Conservation (phyloP, 2,329 filamentous ascomycete genomes). For the Ophiocordyceps camponoti-saundersi region DNA sequence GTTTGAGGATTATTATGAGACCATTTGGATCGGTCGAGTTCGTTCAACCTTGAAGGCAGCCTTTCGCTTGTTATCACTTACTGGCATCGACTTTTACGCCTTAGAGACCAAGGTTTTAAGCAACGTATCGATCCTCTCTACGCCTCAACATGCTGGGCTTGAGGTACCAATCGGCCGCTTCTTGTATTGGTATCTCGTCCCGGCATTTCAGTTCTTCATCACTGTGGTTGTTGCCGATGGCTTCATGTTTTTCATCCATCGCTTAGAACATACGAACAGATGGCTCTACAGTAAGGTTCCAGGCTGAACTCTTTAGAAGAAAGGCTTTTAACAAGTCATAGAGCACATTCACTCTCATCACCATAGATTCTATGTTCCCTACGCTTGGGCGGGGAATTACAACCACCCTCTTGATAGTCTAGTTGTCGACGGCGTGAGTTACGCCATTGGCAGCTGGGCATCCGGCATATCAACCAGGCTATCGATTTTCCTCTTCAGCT, state of each 20-base stretch:
- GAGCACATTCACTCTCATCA: background rate
- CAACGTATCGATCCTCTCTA: background rate
- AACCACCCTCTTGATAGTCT: background rate
- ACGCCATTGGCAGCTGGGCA: background rate
- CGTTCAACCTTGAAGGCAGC: background rate
- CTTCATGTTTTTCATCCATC: background rate
- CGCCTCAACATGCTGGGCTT: background rate
- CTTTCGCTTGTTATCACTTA: background rate
- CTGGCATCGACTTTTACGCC: background rate
- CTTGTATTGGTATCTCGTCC: background rate
- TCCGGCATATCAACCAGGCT: background rate
- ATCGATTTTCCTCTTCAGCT: background rate
- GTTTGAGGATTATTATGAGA: background rate
- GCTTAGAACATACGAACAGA: slow-evolving; percentile 1
- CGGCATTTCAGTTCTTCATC: background rate
- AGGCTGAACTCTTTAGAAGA: background rate
- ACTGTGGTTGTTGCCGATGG: background rate
- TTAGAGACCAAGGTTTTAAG: background rate
- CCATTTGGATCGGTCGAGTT: background rate
- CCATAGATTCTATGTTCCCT: background rate
- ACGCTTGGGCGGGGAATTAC: background rate
- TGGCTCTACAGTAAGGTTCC: background rate
- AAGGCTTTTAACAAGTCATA: background rate
- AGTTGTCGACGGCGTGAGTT: background rate
- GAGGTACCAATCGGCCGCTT: background rate